Evolutionary conservation across 2,329 filamentous ascomycete species (phyloP), one percentile per base, ranked within the genome.

Genomic region (Clonostachys sp.): DNA sequence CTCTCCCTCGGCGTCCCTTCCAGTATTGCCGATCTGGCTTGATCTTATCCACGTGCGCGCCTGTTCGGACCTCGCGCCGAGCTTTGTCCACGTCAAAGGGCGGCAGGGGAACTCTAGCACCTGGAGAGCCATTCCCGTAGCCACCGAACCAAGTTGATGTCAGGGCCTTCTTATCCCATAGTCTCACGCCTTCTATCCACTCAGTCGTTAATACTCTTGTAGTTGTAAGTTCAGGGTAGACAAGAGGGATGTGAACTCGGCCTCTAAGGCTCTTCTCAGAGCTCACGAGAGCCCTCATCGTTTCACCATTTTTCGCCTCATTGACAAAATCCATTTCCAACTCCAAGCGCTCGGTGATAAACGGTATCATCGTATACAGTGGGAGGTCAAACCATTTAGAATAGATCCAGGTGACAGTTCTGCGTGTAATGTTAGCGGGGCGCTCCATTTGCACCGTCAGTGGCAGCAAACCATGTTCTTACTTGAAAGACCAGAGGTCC

Each of bases 401-500:
- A 62, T 96, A 96, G 30, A 91, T 80, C 64, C 78, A 83, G 42
- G 89, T 84, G 12, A 96, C 87, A 12, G 91, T 86, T 59, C 84
- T 87, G 51, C 35, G 14, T 39, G 14, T 30, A 30, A 30, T 30
- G 24, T 30, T 30, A 30, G 24, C 24, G 24, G 24, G 9, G 24
- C 24, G 24, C 24, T 30, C 24, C 24, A 30, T 30, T 10, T 10
- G 18, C 41, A 9, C 20, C 35, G 9, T 16, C 35, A 24, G 13
- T 44, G 17, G 12, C 14, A 39, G 36, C 36, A 61, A 52, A 20
- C 33, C 20, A n/a, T 20, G 14, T 42, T n/a, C 13, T 68, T 66
- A 87, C 79, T 91, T 91, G 74, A 96, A 96, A 4, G 91, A 86
- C 91, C 91, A 96, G 45, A 99, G 66, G 74, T 99, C 94, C 91